Base-by-base conservation (phyloP, 345 rosid genomes). In the Sisymbrium irio region DNA sequence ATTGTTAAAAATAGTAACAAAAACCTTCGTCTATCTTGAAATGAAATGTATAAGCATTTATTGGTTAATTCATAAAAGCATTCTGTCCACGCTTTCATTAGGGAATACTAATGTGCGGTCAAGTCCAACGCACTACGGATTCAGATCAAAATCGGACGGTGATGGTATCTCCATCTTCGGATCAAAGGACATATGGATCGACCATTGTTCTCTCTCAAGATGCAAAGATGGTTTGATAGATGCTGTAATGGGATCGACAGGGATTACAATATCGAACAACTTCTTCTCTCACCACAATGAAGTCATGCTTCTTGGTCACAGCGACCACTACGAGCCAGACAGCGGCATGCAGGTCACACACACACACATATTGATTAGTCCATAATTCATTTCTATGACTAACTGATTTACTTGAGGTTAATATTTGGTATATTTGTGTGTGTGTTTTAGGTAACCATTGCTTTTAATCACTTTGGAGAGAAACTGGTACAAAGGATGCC, bases 201-300 rank as follows among this genome's bases (percentile, higher is more conserved):
- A 95, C 71, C 99, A 95, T 40, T 95, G 99, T 79, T 89, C 97
- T 2, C 80, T 95, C 1, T 92, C 97, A 5, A 89, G 85, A 62
- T 95, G 99, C 77, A 92, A 82, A 37, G 99, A 95, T n/a, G 99
- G 99, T 7, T 69, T 95, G 63, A 88, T 95, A 6, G 99, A 95
- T 66, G 99, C 96, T 0, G 86, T 95, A 57, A 92, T 95, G 97
- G 98, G 99, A 0, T 92, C 94, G 5, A 90, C 99, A 3, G 97
- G 87, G 51, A 92, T 95, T 51, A 95, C 99, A 1, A 88, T 95
- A 49, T 95, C 99, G 3, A 92, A 92, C 91, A 92, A 90, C 78
- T 88, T 66, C 71, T 88, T 95, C 69, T 95, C 96, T 57, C 99
- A 95, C 67, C 99, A 95, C 84, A 90, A 92, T 35, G 97, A 95